Evolutionary conservation across 208 protist species (phyloP), one percentile per base, ranked within the genome.

Genomic region (Trypanosoma platydactyli): DNA sequence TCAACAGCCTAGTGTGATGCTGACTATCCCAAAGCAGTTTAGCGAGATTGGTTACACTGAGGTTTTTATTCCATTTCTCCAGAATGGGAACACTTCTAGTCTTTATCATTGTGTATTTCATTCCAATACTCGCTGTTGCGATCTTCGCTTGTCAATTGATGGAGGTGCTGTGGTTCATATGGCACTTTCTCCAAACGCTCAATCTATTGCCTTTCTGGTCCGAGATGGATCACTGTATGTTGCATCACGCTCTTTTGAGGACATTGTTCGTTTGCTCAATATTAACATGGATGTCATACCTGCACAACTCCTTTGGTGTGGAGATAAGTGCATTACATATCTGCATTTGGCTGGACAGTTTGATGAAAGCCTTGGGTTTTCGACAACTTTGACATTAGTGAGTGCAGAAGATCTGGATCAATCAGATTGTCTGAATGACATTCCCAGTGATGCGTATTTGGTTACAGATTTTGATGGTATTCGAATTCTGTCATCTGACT

Each of bases 231-330:
- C 75, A 4, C 41, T 93, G 27, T 93, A 86, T 61, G 68, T 71
- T 35, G 79, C 82, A 1, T 83, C 64, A 63, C 77, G 72, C 16
- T 64, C 71, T 1, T 86, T 90, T 53, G 80, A 86, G 33, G 84
- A 90, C 59, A 74, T 89, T 44, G 73, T 71, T 33, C 40, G 63
- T 45, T 40, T 81, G n/a, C 40, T 68, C 40, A 70, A 63, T 53
- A 67, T 81, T 38, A 64, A 77, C 72, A 76, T 65, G 61, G 57
- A 77, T 20, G 40, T 63, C 54, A 53, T 48, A 41, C 55, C 33
- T 52, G 64, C 49, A 55, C 80, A 90, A 44, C 62, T 93, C 58
- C 45, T 76, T 16, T 93, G 83, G 83, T 93, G 86, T 75, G 83
- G 79, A 41, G 48, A 75, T 54, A 73, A 81, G 52, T 76, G 77